Base-by-base conservation (phyloP, 1,284 basidiomycete genomes). In the Exobasidium cylindrosporum region DNA sequence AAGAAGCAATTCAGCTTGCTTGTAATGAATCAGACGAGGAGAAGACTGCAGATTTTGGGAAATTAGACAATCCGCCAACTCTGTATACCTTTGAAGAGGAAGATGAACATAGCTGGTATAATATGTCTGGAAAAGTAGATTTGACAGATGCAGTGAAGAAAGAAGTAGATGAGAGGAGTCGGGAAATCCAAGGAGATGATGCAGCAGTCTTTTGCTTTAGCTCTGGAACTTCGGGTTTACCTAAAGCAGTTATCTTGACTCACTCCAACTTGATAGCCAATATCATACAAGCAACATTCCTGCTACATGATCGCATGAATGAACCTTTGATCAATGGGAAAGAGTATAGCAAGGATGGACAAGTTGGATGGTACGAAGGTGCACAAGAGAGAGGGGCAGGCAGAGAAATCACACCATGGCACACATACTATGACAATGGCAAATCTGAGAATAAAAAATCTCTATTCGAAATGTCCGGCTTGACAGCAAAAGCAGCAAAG, bases 261-360 rank as follows among this genome's bases (percentile, higher is more conserved):
- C 77, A 79, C 61, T 62, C 61, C 43, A 73, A 68, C 49, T 55
- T 79, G 54, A 67, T 78, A 21, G 63, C 76, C 56, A 79, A 79
- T 63, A 60, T 70, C 32, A 74, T 79, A 44, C 77, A 79, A 54
- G 65, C 73, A 11, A 70, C 69, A 0, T 72, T 67, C 32, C 62
- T 72, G 26, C 67, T 79, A 58, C 62, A 67, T 24, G 76, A 77
- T n/a, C 67, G 75, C 0, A 60, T 67, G 53, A 74, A 75, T 65
- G 65, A 68, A 45, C 75, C 76, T n/a, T 52, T 72, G 0, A 57
- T 71, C 31, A 69, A 76, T 49, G 78, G 90, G 73, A 91, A 92
- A 80, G 95, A 91, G 26, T 52, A 44, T 43, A 7, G 11, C 24
- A 28, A 43, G 13, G 31, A 29, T 21, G 59, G 31, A 7, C 28